Percentiles rank a stretch among this genome's conserved stretches.
Conservation (phyloP, 176 grass and related monocot genomes). For the Coix lacrymajobi region DNA sequence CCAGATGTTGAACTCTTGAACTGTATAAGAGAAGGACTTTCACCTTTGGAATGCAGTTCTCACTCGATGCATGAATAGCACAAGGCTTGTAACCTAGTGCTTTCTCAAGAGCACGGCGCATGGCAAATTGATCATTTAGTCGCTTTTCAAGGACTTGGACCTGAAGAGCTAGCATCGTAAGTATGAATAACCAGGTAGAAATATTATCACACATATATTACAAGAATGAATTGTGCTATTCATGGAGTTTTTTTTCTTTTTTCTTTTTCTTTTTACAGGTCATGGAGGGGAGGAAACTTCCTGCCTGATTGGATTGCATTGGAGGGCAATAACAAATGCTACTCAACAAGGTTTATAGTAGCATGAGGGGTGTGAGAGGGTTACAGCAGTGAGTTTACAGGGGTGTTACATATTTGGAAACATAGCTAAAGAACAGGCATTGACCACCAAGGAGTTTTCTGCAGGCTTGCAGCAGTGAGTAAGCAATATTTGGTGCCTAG, state of each 20-base stretch:
- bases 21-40: neutral
- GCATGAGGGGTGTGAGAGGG: neutral
- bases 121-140: constrained; percentile 71
- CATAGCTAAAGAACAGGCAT: neutral
- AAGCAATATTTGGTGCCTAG: neutral
- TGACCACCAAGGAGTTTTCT: neutral
- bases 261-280: neutral
- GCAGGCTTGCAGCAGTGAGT: neutral
- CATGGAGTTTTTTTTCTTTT: neutral
- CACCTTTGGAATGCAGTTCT: constrained; percentile 69
- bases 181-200: neutral
- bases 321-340: neutral
- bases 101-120: constrained; percentile 70
- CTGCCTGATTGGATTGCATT: neutral
- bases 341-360: neutral
- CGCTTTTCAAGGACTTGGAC: constrained; percentile 77
- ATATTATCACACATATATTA: neutral
- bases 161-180: constrained; percentile 35
- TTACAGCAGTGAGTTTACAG: neutral
- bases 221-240: neutral
- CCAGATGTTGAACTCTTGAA: neutral
- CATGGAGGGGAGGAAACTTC: neutral
- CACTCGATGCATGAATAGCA: constrained; percentile 29
- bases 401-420: neutral
- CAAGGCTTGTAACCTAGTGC: constrained; percentile 55